Conservation (phyloP, 768 basidiomycete species). For the Amanita jacksonii region DNA sequence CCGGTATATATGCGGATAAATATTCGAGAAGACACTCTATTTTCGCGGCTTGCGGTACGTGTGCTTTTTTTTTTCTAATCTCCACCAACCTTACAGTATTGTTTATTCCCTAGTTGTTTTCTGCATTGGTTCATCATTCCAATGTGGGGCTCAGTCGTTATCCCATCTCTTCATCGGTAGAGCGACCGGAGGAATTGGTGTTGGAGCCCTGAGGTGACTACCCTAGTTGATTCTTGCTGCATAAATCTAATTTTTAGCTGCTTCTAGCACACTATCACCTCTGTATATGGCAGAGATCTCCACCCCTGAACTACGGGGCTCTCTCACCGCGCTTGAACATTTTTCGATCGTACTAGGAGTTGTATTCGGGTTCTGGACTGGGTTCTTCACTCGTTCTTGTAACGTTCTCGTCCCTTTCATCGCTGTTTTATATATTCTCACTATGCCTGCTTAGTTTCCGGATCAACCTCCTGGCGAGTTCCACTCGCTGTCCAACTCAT, state of each 20-base stretch:
- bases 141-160: constrained; percentile 49
- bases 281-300: constrained; percentile 83
- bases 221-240: neutral
- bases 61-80: neutral
- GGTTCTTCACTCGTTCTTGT: constrained; percentile 63
- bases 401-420: neutral
- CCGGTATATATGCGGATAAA: constrained; percentile 60
- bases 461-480: constrained; percentile 67
- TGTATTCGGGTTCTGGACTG: constrained; percentile 77
- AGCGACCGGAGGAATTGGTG: constrained; percentile 68
- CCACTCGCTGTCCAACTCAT: constrained; percentile 65
- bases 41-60: constrained; percentile 55
- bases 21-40: constrained; percentile 63
- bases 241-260: neutral
- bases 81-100: neutral
- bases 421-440: neutral
- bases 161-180: constrained; percentile 57
- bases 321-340: constrained; percentile 72
- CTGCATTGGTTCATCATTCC: constrained; percentile 61
- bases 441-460: constrained; percentile 31
- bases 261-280: constrained; percentile 60
- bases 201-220: constrained; percentile 60
- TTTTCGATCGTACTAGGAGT: constrained; percentile 75
- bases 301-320: constrained; percentile 70
- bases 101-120: constrained; percentile 43